phyloP scores from a whole-genome alignment of 768 basidiomycete species.

The Amanita rimosa region DNA sequence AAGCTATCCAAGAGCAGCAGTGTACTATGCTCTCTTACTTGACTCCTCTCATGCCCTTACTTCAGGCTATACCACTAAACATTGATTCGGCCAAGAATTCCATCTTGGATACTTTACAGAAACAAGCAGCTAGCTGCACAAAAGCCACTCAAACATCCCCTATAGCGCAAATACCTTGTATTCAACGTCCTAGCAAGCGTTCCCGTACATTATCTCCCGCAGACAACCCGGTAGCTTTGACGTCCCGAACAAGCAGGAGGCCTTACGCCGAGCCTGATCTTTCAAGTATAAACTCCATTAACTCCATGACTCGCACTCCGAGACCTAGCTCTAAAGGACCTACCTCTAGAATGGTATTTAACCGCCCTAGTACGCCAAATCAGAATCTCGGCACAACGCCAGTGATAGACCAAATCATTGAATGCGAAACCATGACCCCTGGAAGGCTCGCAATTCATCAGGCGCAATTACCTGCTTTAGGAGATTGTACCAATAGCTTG shows the following conservation, averaged over 20 bases:
- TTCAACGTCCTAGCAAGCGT: slow-evolving; percentile 10
- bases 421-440: neutral
- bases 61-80: slow-evolving; percentile 49
- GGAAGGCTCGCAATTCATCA: neutral
- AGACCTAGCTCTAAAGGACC: neutral
- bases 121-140: slow-evolving; percentile 4
- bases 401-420: neutral
- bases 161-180: neutral
- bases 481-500: neutral
- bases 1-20: slow-evolving; percentile 55
- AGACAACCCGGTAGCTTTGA: slow-evolving; percentile 6
- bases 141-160: slow-evolving; percentile 5
- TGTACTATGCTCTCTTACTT: slow-evolving; percentile 41
- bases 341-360: neutral
- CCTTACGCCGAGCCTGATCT: slow-evolving; percentile 1
- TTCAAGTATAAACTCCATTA: neutral
- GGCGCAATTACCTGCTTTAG: neutral
- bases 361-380: neutral
- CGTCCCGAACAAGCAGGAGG: slow-evolving; percentile 7
- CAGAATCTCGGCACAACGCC: neutral
- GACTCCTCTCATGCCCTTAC: slow-evolving; percentile 45
- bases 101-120: slow-evolving; percentile 21
- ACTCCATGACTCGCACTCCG: neutral
- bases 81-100: slow-evolving; percentile 30
- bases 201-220: slow-evolving; percentile 11